phyloP scores from a whole-genome alignment of 768 basidiomycete genomes.

The Phlebiopsis flavidoalba region DNA sequence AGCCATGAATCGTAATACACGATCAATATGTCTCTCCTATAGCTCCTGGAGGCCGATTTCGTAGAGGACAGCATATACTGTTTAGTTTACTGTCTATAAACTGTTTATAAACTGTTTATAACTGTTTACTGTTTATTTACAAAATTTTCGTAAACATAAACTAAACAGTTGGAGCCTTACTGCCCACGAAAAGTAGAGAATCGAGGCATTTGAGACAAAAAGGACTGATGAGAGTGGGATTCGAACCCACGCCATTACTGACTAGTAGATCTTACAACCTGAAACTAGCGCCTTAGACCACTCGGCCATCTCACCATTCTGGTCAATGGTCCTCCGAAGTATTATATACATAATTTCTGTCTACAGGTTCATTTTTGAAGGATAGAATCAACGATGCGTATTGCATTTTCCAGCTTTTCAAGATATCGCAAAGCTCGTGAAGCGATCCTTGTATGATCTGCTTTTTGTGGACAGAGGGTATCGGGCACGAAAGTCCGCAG shows the following conservation, averaged over 20 bases:
- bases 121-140: no score
- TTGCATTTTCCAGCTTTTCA: not conserved
- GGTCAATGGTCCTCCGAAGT: not conserved
- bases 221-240: slow-evolving; percentile 35
- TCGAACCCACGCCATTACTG: slow-evolving; percentile 45
- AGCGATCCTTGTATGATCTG: not conserved
- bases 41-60: no score
- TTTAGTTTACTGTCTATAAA: no score
- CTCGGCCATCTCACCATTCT: slow-evolving; percentile 66
- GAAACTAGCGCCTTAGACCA: slow-evolving; percentile 89
- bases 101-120: no score
- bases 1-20: no score
- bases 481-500: not conserved
- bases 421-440: not conserved
- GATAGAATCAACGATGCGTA: not conserved
- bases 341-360: not conserved
- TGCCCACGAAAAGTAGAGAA: no score
- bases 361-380: not conserved
- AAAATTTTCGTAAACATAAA: no score
- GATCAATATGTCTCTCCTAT: no score
- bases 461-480: not conserved
- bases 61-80: no score
- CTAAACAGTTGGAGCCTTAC: no score
- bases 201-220: no score
- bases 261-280: slow-evolving; percentile 29